Conservation (phyloP, 2,329 filamentous ascomycete species). For the Xylariaceae sp. region DNA sequence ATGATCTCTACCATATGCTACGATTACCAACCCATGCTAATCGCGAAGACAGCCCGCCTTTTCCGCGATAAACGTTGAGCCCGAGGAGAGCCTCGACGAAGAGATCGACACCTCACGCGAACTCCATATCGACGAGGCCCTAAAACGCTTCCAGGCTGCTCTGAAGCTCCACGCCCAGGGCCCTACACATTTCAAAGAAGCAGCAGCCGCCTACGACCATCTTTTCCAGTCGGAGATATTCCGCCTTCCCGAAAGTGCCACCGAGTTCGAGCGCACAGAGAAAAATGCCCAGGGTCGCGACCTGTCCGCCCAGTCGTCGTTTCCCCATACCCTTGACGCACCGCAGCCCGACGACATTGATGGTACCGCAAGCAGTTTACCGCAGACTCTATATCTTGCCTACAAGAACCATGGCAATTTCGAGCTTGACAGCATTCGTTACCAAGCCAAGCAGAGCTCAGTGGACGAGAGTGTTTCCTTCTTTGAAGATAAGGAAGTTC, state of each 20-base stretch:
- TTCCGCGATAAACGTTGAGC: conserved; percentile 87
- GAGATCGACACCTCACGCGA: conserved; percentile 94
- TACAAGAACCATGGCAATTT: conserved; percentile 97
- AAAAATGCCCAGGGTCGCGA: conserved; percentile 45
- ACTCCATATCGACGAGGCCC: conserved; percentile 85
- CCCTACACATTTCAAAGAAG: conserved; percentile 66
- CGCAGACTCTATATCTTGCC: conserved; percentile 85
- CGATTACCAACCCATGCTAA: conserved; percentile 1
- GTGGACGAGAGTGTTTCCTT: conserved; percentile 29
- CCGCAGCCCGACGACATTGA: conserved; percentile 62
- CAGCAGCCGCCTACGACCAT: conserved; percentile 72
- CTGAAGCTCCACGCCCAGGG: conserved; percentile 89
- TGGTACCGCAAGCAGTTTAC: conserved; percentile 70
- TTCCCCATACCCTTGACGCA: conserved; percentile 48
- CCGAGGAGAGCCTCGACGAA: conserved; percentile 83
- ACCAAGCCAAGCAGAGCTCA: conserved; percentile 38
- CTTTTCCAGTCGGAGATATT: conserved; percentile 94
- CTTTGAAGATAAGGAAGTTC: conserved; percentile 36
- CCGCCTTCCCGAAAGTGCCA: conserved; percentile 78
- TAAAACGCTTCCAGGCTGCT: conserved; percentile 89
- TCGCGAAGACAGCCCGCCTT: conserved; percentile 56
- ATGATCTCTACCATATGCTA: background rate
- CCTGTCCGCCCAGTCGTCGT: conserved; percentile 43
- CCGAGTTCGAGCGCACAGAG: conserved; percentile 73
- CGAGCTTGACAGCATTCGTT: conserved; percentile 66